Percentiles rank a stretch among this genome's conserved stretches.
Evolutionary conservation across 257 asterid species (phyloP).

Genomic region (Solanum phureja): DNA sequence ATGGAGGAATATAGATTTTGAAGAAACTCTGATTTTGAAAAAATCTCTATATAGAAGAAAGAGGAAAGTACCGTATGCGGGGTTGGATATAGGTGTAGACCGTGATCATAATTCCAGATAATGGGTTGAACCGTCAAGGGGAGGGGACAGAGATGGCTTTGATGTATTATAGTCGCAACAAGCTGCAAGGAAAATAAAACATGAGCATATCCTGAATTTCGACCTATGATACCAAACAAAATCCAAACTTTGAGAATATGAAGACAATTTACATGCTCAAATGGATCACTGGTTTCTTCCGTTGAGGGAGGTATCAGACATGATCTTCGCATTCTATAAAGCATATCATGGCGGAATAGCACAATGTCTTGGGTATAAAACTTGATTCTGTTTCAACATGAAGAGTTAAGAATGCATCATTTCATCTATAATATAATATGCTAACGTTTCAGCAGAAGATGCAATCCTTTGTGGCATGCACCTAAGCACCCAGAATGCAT

Average conservation of each 20-base stretch:
- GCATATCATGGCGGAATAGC: slow-evolving; percentile 91
- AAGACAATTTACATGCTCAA: slow-evolving; percentile 69
- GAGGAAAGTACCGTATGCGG: slow-evolving; percentile 66
- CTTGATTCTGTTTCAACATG: slow-evolving; percentile 55
- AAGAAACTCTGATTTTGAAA: background rate
- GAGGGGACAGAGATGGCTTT: slow-evolving; percentile 95
- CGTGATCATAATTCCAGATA: slow-evolving; percentile 89
- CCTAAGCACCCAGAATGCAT: background rate
- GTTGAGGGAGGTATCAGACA: slow-evolving; percentile 81
- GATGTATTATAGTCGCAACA: slow-evolving; percentile 89
- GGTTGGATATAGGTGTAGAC: slow-evolving; percentile 86
- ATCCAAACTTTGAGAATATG: slow-evolving; percentile 4
- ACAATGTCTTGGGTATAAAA: slow-evolving; percentile 88
- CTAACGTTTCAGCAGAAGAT: background rate
- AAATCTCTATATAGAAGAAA: background rate
- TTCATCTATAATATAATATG: background rate
- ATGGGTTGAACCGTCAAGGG: slow-evolving; percentile 84
- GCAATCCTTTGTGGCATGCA: background rate
- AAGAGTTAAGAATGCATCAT: background rate
- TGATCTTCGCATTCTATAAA: slow-evolving; percentile 88
- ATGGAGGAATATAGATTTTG: background rate
- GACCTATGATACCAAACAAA: background rate
- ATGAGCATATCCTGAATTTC: background rate
- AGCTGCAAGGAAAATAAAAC: slow-evolving; percentile 42
- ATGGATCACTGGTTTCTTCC: slow-evolving; percentile 87